Evolutionary conservation across 2,329 filamentous ascomycete species (phyloP), one percentile per base, ranked within the genome.

Genomic region (Helicocarpus griseus): DNA sequence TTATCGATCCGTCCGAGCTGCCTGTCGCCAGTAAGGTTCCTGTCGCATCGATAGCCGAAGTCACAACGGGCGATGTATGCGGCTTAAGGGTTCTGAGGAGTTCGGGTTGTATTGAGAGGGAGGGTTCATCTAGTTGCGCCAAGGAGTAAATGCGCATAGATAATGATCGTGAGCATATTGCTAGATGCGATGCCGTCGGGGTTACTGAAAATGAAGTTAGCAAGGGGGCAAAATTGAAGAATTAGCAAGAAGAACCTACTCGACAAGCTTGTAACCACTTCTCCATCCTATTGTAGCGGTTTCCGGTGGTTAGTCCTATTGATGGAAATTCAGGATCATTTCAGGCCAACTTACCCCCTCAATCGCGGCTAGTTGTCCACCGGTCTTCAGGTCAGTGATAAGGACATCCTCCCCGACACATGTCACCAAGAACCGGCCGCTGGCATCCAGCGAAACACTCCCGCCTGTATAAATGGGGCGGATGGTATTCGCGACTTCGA

Each of bases 381-480:
- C 90, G 33, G 85, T 93, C 60, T 83, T 79, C 57, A 95, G 77
- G 69, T 96, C 83, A 22, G 91, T 93, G 60, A 98, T 75, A 50
- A 97, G 73, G 17, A 83, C 90, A 79, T 96, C 89, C 67, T 98
- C 93, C 33, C 87, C 89, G n/a, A 97, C 73, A 33, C 87, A 89
- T 22, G 89, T 89, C 40, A 89, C 91, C 50, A 98, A 77, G 56
- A 97, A 81, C 61, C 81, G 81, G 48, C 89, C 89, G 70, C 82
- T 81, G 67, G 83, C 80, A 74, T 91, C 89, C 55, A 97, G 79
- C 28, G 88, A 83, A 53, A 95, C 83, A 58, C 87, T 85, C 40
- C 93, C 93, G 50, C 93, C 93, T 1, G 91, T 95, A 65, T 93
- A 96, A 47, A 97, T 91, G 19, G 93, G 93, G 61, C 89, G 87